phyloP scores from a whole-genome alignment of 768 basidiomycete genomes.

The Boletales sp. region DNA sequence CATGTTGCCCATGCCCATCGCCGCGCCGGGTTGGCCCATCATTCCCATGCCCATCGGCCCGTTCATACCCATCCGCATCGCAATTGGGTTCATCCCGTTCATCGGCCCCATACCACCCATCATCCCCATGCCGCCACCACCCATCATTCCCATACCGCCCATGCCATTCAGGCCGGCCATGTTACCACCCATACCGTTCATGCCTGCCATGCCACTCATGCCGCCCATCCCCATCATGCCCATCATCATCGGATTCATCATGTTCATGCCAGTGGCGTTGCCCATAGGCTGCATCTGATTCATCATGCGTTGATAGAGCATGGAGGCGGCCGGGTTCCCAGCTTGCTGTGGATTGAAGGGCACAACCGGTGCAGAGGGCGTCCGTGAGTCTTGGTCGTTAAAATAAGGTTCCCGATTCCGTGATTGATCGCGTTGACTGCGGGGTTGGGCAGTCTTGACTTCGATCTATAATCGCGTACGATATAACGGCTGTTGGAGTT shows the following conservation, averaged over 20 bases:
- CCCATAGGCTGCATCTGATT: constrained; percentile 43
- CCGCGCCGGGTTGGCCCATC: constrained; percentile 23
- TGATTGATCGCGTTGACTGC: background rate
- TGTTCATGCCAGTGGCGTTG: constrained; percentile 44
- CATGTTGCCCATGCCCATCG: constrained; percentile 27
- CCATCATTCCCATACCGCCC: constrained; percentile 25
- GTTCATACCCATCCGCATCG: constrained; percentile 35
- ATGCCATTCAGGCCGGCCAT: constrained; percentile 21
- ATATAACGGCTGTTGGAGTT: background rate
- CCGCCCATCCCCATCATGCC: constrained; percentile 51
- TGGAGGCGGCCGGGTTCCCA: constrained; percentile 31
- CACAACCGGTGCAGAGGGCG: constrained; percentile 30
- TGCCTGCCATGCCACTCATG: constrained; percentile 32
- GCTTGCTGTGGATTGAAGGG: constrained; percentile 34
- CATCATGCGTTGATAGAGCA: constrained; percentile 37
- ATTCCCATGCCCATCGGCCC: constrained; percentile 38
- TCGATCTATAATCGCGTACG: constrained; percentile 53
- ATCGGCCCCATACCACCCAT: constrained; percentile 29
- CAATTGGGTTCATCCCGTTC: constrained; percentile 28
- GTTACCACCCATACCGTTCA: constrained; percentile 24
- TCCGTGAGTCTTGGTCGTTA: constrained; percentile 35
- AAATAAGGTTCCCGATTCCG: constrained; percentile 28
- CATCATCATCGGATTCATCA: constrained; percentile 48
- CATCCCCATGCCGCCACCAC: constrained; percentile 39
- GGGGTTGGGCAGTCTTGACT: constrained; percentile 59